Percentiles rank a stretch among this genome's conserved stretches.
phyloP scores from a whole-genome alignment of 169 alveolate species.

The Hepatocystis sp. region DNA sequence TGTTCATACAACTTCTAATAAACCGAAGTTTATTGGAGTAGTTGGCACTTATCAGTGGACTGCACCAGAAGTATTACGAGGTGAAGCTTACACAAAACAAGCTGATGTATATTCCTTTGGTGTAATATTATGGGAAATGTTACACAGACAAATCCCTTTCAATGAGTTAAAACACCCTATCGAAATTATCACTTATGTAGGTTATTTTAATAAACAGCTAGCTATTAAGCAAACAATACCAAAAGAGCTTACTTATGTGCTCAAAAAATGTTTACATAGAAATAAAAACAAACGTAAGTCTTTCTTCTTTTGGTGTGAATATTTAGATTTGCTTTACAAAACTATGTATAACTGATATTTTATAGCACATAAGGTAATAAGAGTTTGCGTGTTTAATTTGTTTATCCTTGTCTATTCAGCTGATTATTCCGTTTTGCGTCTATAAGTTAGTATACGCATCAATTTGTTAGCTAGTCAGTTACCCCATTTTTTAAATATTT shows the following conservation, averaged over 20 bases:
- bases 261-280: slow-evolving; percentile 46
- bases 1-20: slow-evolving; percentile 75
- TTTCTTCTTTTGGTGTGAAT: slow-evolving; percentile 72
- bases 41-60: slow-evolving; percentile 89
- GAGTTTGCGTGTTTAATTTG: too few species aligned
- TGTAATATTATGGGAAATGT: slow-evolving; percentile 88
- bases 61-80: slow-evolving; percentile 88
- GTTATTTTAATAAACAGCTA: slow-evolving; percentile 69
- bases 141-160: slow-evolving; percentile 85
- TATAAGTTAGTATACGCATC: too few species aligned
- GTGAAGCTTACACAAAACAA: slow-evolving; percentile 85
- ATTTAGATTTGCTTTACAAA: slow-evolving; percentile 25
- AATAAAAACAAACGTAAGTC: slow-evolving; percentile 32
- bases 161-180: slow-evolving; percentile 77
- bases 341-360: neutral
- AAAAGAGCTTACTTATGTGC: slow-evolving; percentile 15
- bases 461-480: too few species aligned
- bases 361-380: too few species aligned
- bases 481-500: too few species aligned
- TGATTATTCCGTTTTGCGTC: too few species aligned
- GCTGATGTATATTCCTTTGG: slow-evolving; percentile 90
- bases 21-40: slow-evolving; percentile 77
- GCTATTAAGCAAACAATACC: slow-evolving; percentile 13
- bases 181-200: slow-evolving; percentile 80
- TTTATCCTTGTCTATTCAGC: too few species aligned